Conservation (phyloP, 2,329 filamentous ascomycete species). For the Orbilia javanica region DNA sequence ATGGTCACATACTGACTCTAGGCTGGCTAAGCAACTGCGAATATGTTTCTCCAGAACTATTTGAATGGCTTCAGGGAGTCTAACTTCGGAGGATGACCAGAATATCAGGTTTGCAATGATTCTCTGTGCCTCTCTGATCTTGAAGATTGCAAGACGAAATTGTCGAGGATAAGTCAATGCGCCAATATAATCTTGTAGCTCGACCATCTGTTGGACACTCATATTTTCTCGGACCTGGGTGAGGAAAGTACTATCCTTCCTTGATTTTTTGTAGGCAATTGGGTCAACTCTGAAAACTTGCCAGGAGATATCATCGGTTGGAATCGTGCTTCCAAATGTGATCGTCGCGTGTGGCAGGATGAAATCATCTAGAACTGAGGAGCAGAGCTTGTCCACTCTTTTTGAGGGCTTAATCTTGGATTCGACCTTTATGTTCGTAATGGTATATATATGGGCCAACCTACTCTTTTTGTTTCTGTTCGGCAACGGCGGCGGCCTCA, state of each 20-base stretch:
- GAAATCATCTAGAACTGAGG: background rate
- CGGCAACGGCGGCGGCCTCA: background rate
- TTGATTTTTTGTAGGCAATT: background rate
- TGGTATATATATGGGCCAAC: background rate
- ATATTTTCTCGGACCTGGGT: background rate
- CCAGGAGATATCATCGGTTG: background rate
- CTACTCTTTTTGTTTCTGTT: background rate
- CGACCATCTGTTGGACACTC: background rate
- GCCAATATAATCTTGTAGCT: conserved; percentile 25
- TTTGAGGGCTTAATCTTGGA: background rate
- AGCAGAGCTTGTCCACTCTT: background rate
- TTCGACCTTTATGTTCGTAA: background rate
- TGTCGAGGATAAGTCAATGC: conserved; percentile 14
- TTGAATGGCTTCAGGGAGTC: background rate
- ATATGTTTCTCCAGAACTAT: background rate
- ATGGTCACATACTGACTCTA: conserved; percentile 2
- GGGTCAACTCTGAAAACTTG: conserved; percentile 1
- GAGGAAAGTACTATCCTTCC: background rate
- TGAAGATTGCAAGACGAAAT: conserved; percentile 7
- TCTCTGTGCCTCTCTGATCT: background rate
- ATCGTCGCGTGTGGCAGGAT: background rate
- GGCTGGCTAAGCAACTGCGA: background rate
- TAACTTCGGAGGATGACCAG: conserved; percentile 12
- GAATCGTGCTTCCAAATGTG: background rate
- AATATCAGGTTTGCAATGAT: conserved; percentile 15